Conservation (phyloP, 257 asterid genomes). For the Paulownia fortunei region DNA sequence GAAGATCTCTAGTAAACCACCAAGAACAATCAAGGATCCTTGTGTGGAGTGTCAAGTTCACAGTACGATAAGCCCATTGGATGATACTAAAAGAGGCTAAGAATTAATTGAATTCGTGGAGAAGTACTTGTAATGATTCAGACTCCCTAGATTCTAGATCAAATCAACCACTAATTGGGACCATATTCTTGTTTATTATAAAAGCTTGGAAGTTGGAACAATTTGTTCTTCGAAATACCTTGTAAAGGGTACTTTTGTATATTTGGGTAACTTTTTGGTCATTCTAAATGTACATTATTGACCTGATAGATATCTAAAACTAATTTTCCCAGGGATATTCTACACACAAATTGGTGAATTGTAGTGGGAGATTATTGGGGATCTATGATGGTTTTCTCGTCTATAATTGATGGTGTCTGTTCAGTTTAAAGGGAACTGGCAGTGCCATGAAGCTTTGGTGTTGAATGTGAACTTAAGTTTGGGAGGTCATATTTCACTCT, state of each 20-base stretch:
- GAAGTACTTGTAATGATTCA: slow-evolving; percentile 2
- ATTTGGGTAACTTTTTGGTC: background rate
- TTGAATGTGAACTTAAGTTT: background rate
- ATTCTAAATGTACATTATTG: background rate
- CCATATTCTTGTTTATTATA: slow-evolving; percentile 8
- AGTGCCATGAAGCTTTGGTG: background rate
- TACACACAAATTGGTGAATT: background rate
- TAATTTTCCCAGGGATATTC: background rate
- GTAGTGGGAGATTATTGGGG: background rate
- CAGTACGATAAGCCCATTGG: background rate
- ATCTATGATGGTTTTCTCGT: background rate
- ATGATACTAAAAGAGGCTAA: background rate
- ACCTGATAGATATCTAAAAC: slow-evolving; percentile 1
- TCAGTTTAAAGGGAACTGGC: background rate
- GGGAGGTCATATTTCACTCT: background rate
- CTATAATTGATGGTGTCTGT: background rate
- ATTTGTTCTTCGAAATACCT: background rate
- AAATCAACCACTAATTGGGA: too few relatives aligned
- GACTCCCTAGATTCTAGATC: background rate
- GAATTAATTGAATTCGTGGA: background rate
- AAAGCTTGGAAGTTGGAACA: background rate
- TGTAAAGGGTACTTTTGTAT: background rate
- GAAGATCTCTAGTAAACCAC: background rate
- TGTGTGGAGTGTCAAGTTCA: background rate
- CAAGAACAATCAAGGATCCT: background rate